Evolutionary conservation across 352 stramenopile species (phyloP).

Genomic region (Pythium monospermum): DNA sequence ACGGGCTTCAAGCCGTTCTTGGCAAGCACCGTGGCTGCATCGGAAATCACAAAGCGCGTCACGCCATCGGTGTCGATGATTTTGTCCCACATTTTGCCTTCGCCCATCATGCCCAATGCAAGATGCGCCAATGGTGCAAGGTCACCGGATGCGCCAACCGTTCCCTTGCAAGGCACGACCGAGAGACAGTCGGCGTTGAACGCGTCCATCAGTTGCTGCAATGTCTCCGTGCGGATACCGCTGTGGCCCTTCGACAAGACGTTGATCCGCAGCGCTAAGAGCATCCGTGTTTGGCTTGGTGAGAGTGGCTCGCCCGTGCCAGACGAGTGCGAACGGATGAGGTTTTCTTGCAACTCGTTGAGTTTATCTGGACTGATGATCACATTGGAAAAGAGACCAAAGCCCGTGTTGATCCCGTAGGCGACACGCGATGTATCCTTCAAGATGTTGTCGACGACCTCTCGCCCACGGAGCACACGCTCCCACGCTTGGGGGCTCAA

Average conservation of each 20-base stretch:
- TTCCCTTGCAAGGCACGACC: slow-evolving; percentile 79
- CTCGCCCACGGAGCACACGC: slow-evolving; percentile 57
- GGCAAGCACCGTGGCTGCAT: slow-evolving; percentile 61
- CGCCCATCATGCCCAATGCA: slow-evolving; percentile 86
- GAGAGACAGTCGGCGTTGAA: slow-evolving; percentile 88
- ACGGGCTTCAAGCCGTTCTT: slow-evolving; percentile 70
- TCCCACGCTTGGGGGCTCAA: slow-evolving; percentile 69
- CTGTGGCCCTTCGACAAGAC: slow-evolving; percentile 86
- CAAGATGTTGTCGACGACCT: slow-evolving; percentile 87
- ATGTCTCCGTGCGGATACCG: slow-evolving; percentile 71
- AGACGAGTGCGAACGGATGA: slow-evolving; percentile 77
- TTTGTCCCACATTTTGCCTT: slow-evolving; percentile 86
- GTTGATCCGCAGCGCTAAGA: slow-evolving; percentile 86
- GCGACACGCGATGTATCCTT: slow-evolving; percentile 69
- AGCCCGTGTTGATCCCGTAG: slow-evolving; percentile 92
- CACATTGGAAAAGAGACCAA: slow-evolving; percentile 89
- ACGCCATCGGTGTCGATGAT: slow-evolving; percentile 31
- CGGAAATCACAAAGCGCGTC: slow-evolving; percentile 39
- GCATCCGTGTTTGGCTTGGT: slow-evolving; percentile 75
- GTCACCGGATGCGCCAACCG: slow-evolving; percentile 85
- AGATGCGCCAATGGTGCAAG: slow-evolving; percentile 83
- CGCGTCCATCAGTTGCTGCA: slow-evolving; percentile 72
- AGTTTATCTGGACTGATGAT: slow-evolving; percentile 84
- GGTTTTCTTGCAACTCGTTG: slow-evolving; percentile 80
- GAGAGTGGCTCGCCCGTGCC: slow-evolving; percentile 75